These are phyloP conservation scores for Metschnikowia henanensis DNA, from an alignment of 805 yeast species.

Conservation along the genomic window DNA sequence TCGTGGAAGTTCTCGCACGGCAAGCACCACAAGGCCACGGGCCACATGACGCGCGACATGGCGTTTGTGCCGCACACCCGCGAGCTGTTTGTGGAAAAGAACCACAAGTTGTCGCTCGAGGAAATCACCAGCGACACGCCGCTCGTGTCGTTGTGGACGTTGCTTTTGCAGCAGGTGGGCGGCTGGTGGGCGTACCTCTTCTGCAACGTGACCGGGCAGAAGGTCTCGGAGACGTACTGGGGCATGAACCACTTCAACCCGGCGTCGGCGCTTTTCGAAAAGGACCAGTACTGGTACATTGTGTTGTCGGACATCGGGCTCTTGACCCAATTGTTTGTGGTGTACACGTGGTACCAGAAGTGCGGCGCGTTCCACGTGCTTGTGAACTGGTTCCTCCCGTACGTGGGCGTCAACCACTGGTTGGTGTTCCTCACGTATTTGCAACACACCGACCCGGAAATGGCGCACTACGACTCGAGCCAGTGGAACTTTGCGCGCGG, in stretches of 20 bases:
- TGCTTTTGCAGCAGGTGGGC: constrained; percentile 68
- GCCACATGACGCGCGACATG: constrained; percentile 79
- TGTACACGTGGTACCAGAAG: constrained; percentile 58
- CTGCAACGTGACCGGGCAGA: constrained; percentile 77
- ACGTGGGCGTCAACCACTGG: constrained; percentile 85
- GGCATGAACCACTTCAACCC: constrained; percentile 72
- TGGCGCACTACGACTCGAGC: constrained; percentile 75
- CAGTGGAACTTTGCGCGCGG: constrained; percentile 90
- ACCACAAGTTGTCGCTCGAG: constrained; percentile 40
- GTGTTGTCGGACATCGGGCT: constrained; percentile 75
- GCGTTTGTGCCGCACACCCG: constrained; percentile 77
- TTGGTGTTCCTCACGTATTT: constrained; percentile 81
- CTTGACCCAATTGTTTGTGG: constrained; percentile 46
- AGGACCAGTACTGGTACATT: constrained; percentile 69
- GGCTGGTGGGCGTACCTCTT: constrained; percentile 73
- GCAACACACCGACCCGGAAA: constrained; percentile 79
- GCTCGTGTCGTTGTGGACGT: constrained; percentile 52
- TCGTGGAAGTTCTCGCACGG: constrained; percentile 85
- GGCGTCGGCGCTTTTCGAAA: constrained; percentile 68
- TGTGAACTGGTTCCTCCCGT: constrained; percentile 76
- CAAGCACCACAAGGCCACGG: constrained; percentile 90
- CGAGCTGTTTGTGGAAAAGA: constrained; percentile 48
- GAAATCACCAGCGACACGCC: constrained; percentile 79
- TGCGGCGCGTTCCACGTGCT: constrained; percentile 64
- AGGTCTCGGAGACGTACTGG: constrained; percentile 46